Conservation (phyloP, 2,329 filamentous ascomycete genomes). For the Nigrospora oryzae region DNA sequence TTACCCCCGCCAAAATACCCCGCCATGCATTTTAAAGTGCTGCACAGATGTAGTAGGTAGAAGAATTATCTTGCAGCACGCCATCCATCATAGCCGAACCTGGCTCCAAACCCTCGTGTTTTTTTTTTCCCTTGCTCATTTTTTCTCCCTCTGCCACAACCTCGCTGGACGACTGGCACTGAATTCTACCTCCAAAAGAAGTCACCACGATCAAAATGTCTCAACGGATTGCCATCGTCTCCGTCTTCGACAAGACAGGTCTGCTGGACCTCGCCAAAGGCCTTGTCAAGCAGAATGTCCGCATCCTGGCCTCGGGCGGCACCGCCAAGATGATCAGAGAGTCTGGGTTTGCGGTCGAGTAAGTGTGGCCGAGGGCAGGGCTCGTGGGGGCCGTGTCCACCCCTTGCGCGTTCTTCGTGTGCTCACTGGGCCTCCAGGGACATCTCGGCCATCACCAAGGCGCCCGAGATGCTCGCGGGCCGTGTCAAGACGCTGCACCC, state of each 20-base stretch:
- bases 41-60: no score
- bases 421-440: constrained; percentile 48
- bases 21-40: no score
- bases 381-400: background rate
- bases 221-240: constrained; percentile 77
- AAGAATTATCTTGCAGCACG: no score
- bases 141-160: no score
- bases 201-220: constrained; percentile 18
- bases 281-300: constrained; percentile 79
- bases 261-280: constrained; percentile 88
- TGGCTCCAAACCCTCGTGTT: no score
- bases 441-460: constrained; percentile 92
- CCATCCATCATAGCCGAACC: no score
- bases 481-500: constrained; percentile 95
- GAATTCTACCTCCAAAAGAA: no score
- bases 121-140: no score
- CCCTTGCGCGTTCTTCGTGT: background rate
- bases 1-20: no score
- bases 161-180: no score
- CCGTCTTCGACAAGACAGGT: constrained; percentile 98
- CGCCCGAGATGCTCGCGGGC: constrained; percentile 79
- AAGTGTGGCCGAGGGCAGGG: constrained; percentile 26
- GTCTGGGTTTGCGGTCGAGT: constrained; percentile 92
- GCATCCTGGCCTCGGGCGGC: constrained; percentile 88
- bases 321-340: constrained; percentile 96